Evolutionary conservation across 768 basidiomycete genomes (phyloP).

Genomic region (Suillus variegatus): DNA sequence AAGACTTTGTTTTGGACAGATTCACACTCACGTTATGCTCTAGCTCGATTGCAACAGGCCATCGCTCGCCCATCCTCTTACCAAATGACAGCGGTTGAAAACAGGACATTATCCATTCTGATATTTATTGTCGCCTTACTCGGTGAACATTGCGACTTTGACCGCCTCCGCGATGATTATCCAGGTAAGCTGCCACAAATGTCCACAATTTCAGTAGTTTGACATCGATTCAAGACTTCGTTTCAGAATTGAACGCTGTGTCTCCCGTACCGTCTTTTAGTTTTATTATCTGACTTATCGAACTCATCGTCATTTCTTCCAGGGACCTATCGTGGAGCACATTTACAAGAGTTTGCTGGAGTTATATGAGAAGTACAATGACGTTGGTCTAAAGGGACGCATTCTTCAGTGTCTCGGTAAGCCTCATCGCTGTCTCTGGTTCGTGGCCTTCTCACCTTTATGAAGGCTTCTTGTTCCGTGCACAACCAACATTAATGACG

Average conservation of each 20-base stretch:
- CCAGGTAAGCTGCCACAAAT: conserved; percentile 45
- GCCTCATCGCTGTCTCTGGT: conserved; percentile 16
- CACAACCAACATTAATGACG: conserved; percentile 91
- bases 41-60: conserved; percentile 65
- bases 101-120: conserved; percentile 62
- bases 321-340: conserved; percentile 81
- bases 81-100: conserved; percentile 48
- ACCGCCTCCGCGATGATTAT: conserved; percentile 64
- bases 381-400: conserved; percentile 62
- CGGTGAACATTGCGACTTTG: conserved; percentile 89
- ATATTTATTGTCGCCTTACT: conserved; percentile 85
- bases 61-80: conserved; percentile 45
- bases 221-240: conserved; percentile 53
- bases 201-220: conserved; percentile 30
- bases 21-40: conserved; percentile 15
- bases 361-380: conserved; percentile 68
- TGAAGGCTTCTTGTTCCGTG: conserved; percentile 86
- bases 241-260: conserved; percentile 48
- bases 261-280: conserved; percentile 5
- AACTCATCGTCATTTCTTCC: background rate
- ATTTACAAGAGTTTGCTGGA: conserved; percentile 73
- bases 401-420: conserved; percentile 85
- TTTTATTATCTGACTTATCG: background rate
- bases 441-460: conserved; percentile 1
- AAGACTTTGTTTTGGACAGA: conserved; percentile 3